Percentiles rank a stretch among this genome's conserved stretches.
phyloP scores from a whole-genome alignment of 192 early-diverging fungal genomes.

The Coemansia sp. region DNA sequence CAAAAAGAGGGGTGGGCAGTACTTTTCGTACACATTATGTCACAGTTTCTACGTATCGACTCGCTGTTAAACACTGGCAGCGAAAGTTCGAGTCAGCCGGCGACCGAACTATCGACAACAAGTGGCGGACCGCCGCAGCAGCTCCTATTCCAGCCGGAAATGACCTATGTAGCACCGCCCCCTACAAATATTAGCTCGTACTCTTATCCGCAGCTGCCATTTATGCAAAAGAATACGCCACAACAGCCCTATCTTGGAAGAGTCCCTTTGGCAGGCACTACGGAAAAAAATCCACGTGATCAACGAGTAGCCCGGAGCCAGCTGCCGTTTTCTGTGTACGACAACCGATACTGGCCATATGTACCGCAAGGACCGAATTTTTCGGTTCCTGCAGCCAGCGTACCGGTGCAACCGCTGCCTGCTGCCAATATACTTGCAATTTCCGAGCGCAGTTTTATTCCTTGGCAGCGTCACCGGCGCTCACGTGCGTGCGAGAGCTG shows the following conservation, averaged over 20 bases:
- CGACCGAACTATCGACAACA: not conserved
- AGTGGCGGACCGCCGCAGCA: not conserved
- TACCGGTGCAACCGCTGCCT: not conserved
- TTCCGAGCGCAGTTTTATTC: not conserved
- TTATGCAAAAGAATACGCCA: conserved; percentile 13
- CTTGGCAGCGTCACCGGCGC: conserved; percentile 30
- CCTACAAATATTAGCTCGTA: not conserved
- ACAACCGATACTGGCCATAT: conserved; percentile 45
- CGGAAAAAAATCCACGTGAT: not conserved
- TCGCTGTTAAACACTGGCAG: conserved; percentile 26
- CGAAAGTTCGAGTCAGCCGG: not conserved
- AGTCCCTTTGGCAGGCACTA: not conserved
- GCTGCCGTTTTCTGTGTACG: conserved; percentile 19
- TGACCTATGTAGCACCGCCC: not conserved
- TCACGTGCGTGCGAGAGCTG: conserved; percentile 47
- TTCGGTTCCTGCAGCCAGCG: not conserved
- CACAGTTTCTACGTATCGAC: conserved; percentile 23
- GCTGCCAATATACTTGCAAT: not conserved
- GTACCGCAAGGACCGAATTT: not conserved
- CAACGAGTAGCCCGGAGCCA: conserved; percentile 7
- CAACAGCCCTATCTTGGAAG: not conserved
- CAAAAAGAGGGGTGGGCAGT: too few relatives aligned
- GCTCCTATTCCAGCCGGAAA: not conserved
- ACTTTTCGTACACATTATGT: conserved; percentile 3
- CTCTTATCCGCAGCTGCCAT: not conserved